A percentile compares a stretch with the other conserved stretches of the same genome.
phyloP scores from a whole-genome alignment of 164 flowering plant genomes.

The Tetracentron sinense region DNA sequence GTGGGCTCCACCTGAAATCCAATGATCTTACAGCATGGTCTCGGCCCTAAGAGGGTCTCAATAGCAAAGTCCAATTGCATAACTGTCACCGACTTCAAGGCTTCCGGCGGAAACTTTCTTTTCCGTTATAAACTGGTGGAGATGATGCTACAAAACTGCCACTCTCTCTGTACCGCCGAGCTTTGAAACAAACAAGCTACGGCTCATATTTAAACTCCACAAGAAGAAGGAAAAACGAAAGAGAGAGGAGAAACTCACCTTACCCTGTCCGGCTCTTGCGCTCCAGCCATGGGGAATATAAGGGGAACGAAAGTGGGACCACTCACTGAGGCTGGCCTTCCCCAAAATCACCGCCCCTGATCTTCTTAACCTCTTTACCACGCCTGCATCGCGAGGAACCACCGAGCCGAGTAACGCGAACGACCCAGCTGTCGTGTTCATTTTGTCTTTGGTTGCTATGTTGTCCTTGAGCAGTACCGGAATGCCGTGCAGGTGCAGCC shows the following conservation, averaged over 20 bases:
- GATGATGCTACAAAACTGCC: no score
- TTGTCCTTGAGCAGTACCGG: conserved; percentile 8
- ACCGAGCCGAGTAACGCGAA: conserved; percentile 1
- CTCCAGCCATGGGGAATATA: conserved; percentile 21
- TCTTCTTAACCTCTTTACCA: conserved; percentile 22
- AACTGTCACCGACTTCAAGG: no score
- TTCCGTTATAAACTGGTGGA: no score
- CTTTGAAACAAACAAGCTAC: no score
- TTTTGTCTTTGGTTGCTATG: conserved; percentile 5
- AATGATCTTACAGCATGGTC: no score
- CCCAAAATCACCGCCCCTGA: conserved; percentile 29
- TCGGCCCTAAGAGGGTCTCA: no score
- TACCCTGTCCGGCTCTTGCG: conserved; percentile 27
- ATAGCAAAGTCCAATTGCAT: no score
- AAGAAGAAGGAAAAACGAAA: no score
- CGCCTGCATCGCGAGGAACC: conserved; percentile 19
- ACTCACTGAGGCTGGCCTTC: conserved; percentile 29
- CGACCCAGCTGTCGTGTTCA: conserved; percentile 5
- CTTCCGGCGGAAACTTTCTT: no score
- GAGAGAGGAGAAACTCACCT: conserved; percentile 16
- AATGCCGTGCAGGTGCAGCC: not conserved
- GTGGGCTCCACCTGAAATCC: no score
- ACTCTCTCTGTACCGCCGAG: no score
- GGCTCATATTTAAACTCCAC: no score
- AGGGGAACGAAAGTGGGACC: conserved; percentile 23